Percentiles rank a stretch among this genome's conserved stretches.
phyloP scores from a whole-genome alignment of 2,329 filamentous ascomycete species.

The Westerdykella aurantiaca region DNA sequence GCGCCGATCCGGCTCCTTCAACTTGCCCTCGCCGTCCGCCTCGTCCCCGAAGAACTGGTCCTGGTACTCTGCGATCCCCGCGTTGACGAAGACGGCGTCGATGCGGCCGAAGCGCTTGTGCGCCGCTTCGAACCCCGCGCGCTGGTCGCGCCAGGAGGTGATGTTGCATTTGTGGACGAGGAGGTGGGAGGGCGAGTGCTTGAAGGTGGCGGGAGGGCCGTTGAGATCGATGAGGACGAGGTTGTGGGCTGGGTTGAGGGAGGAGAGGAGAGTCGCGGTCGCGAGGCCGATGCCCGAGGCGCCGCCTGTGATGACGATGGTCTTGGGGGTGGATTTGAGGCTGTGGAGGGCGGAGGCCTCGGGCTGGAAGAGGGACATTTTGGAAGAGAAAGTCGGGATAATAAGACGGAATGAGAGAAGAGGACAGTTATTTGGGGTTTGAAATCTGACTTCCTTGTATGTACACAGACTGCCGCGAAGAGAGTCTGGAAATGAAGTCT shows the following conservation, averaged over 20 bases:
- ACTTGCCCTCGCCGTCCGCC: conserved; percentile 36
- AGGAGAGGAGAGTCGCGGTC: conserved; percentile 37
- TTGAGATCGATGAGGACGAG: conserved; percentile 40
- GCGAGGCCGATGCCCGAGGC: conserved; percentile 40
- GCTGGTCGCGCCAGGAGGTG: conserved; percentile 42
- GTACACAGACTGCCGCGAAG: background rate
- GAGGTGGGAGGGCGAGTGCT: conserved; percentile 19
- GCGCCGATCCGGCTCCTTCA: conserved; percentile 44
- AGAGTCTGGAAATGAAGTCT: background rate
- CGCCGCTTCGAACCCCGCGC: conserved; percentile 41
- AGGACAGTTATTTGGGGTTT: background rate
- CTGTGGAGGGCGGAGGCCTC: conserved; percentile 11
- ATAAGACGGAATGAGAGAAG: background rate
- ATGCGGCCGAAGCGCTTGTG: conserved; percentile 41
- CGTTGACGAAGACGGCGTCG: conserved; percentile 47
- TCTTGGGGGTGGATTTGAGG: conserved; percentile 25
- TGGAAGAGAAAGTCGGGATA: background rate
- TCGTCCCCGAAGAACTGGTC: conserved; percentile 48
- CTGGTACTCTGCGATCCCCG: conserved; percentile 44
- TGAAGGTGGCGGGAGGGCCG: conserved; percentile 30
- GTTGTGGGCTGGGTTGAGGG: conserved; percentile 37
- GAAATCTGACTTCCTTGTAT: background rate
- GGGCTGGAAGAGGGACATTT: conserved; percentile 25
- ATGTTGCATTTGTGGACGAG: conserved; percentile 42
- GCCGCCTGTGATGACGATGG: conserved; percentile 38